phyloP scores from a whole-genome alignment of 106 monocot species.

The Acorus calamus region DNA sequence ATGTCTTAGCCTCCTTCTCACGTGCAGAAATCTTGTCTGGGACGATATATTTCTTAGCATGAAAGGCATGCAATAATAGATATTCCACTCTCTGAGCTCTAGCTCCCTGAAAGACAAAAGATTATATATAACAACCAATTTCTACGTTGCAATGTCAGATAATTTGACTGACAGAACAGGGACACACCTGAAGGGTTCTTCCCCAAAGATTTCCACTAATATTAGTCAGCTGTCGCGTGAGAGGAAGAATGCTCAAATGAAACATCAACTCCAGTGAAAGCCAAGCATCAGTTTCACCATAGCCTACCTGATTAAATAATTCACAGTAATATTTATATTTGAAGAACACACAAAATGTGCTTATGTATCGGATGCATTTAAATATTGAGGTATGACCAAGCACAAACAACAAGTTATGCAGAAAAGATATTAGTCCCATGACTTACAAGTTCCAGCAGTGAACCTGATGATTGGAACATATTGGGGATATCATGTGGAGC shows the following conservation, averaged over 20 bases:
- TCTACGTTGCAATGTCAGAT: background rate
- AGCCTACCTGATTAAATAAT: conserved; percentile 50
- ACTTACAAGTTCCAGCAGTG: conserved; percentile 77
- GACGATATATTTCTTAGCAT: conserved; percentile 82
- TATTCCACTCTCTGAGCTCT: conserved; percentile 95
- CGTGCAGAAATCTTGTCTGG: conserved; percentile 62
- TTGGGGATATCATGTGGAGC: conserved; percentile 77
- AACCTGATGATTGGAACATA: conserved; percentile 54
- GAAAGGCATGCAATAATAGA: conserved; percentile 80
- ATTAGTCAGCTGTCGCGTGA: conserved; percentile 83
- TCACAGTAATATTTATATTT: background rate
- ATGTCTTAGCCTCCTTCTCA: conserved; percentile 33
- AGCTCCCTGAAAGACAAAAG: conserved; percentile 51
- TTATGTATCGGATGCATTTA: background rate
- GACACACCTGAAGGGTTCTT: conserved; percentile 82
- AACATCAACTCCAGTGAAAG: conserved; percentile 91
- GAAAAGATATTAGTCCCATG: background rate
- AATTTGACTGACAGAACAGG: background rate
- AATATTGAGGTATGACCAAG: background rate
- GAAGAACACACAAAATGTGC: too few species aligned
- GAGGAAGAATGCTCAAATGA: conserved; percentile 84
- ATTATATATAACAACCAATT: background rate
- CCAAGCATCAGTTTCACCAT: conserved; percentile 89
- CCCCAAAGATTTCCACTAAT: conserved; percentile 97
- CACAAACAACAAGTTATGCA: background rate